Base-by-base conservation (phyloP, 1,284 basidiomycete species). In the Ganoderma lucidum region DNA sequence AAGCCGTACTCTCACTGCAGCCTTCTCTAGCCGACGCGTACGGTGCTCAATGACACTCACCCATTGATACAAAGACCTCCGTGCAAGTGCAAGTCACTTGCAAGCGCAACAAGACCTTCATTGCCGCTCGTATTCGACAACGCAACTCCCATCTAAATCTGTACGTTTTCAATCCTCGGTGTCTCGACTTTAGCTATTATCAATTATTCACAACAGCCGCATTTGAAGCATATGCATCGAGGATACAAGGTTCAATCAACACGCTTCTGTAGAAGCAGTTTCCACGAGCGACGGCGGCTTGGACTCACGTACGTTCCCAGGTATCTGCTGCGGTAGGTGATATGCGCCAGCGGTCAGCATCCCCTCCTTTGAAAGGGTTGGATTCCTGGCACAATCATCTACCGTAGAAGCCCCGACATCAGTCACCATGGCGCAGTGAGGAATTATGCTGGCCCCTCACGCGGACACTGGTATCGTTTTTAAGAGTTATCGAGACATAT, bases 271-370 rank as follows among this genome's bases (percentile, higher is more conserved):
- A 6, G 56, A n/a, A n/a, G 56, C 35, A 23, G 19, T 37, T 59
- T 23, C 35, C n/a, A n/a, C 9, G 56, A 39, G 32, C 9, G 37
- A 39, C 17, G 56, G 37, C n/a, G 35, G 15, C 56, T 37, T 35
- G 17, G 19, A 23, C 30, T 35, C 32, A n/a, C 35, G 56, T 42
- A 23, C 44, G 41, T 48, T 62, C 61, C 61, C 61, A 62, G 45
- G 61, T n/a, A 10, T 62, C n/a, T 62, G 61, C 61, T 62, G 61
- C 61, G 61, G 61, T 62, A 62, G 61, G 12, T 45, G 61, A 23
- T 19, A 41, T 48, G 44, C 61, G 17, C 61, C 2, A 30, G 42
- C 44, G 61, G 30, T 35, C 23, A 17, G 61, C 61, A 62, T 62
- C 17, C 44, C 32, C 61, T 62, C 39, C 15, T 23, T n/a, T 3